Base-by-base conservation (phyloP, 108 stramenopile genomes). In the Cylindrotheca fusiformis region DNA sequence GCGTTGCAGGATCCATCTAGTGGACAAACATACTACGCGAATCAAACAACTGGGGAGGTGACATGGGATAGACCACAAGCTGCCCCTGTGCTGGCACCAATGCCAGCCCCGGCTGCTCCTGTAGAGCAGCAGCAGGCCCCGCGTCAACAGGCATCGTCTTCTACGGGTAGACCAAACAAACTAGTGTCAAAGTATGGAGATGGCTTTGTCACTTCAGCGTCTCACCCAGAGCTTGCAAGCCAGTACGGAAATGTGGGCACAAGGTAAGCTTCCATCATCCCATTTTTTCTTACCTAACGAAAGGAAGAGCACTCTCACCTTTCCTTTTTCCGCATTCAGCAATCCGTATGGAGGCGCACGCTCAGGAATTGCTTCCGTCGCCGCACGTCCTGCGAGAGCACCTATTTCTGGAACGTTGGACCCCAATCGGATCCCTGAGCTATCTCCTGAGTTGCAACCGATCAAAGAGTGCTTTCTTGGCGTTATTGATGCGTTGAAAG, bases 231-330 rank as follows among this genome's bases (percentile, higher is more conserved):
- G 62, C 74, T 94, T 6, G 93, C 87, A 41, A 65, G 70, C 41
- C 93, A 90, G 65, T 94, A 94, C 52, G 93, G 93, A 3, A 94
- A 94, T 67, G 77, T 94, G 66, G 93, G 93, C 32, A 94, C 93
- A 49, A 81, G 80, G 80, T 82, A 53, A 30, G 36, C 50, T 51
- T 14, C 50, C 19, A 51, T 51, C 4, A 19, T 6, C 50, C 4
- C n/a, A 19, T 41, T 41, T 54, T 19, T 3, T 14, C 48, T 54
- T 27, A n/a, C n/a, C n/a, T n/a, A n/a, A n/a, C n/a, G n/a, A n/a
- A n/a, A n/a, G n/a, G n/a, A n/a, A n/a, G n/a, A n/a, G n/a, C 48
- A 58, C 19, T 28, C 30, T 61, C 52, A 41, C 10, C 36, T 30
- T 60, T 36, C 32, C 21, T 69, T 53, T 0, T 45, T 68, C 51